Evolutionary conservation across 176 grass and related monocot genomes (phyloP).

Genomic region (Oryza glaberrima): DNA sequence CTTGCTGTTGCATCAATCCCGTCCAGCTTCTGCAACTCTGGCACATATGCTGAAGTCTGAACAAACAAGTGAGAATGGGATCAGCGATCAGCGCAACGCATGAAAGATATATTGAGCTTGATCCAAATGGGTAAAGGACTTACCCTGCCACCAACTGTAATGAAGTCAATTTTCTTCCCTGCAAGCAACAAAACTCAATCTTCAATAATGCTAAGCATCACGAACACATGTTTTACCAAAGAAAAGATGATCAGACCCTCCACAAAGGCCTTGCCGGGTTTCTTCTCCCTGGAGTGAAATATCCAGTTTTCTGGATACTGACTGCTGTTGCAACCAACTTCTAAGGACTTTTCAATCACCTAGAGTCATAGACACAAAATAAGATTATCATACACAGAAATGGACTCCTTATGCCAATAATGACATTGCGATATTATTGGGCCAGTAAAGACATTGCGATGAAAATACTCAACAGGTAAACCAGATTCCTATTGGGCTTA

Average conservation of each 20-base stretch:
- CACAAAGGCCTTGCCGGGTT: constrained; percentile 54
- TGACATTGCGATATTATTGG: no score
- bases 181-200: constrained; percentile 23
- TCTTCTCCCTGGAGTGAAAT: constrained; percentile 62
- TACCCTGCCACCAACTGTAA: constrained; percentile 48
- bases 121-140: not conserved
- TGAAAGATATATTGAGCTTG: not conserved
- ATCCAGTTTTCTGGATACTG: constrained; percentile 54
- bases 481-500: not conserved
- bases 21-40: constrained; percentile 42
- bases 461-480: not conserved
- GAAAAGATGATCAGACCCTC: constrained; percentile 37
- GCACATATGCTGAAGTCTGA: constrained; percentile 48
- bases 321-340: constrained; percentile 57
- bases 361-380: constrained; percentile 25
- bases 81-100: not conserved
- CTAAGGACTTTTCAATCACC: constrained; percentile 54
- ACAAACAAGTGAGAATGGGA: not conserved
- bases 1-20: constrained; percentile 2
- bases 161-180: constrained; percentile 49
- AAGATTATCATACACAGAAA: not conserved
- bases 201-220: constrained; percentile 1
- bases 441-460: not conserved
- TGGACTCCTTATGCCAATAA: not conserved
- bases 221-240: not conserved